Base-by-base conservation (phyloP, 441 rosid species). In the Manihot esculenta region DNA sequence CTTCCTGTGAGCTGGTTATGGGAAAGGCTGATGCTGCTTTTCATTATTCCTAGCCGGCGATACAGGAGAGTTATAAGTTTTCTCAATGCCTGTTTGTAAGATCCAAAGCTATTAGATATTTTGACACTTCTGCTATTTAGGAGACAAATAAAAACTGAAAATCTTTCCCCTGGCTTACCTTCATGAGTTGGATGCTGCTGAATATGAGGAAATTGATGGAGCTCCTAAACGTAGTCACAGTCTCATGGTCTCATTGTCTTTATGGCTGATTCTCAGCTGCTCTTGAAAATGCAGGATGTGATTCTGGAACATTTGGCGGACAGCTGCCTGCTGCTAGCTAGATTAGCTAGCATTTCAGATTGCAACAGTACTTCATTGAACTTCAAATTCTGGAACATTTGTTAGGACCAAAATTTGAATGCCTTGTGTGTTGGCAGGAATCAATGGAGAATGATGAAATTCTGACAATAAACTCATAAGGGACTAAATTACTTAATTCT, bases 181-280 rank as follows among this genome's bases (percentile, higher is more conserved):
- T 69, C 86, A 63, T 26, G 89, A 87, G 77, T 79, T 90, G 27
- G 95, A 90, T 68, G 90, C 92, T 13, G 89, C 92, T 11, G 98
- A 83, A 77, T 93, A 93, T 7, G 95, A 90, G 75, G 91, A 90
- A 79, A 78, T 84, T 64, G 83, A 74, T 30, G 89, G 89, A 33
- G 80, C 74, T 68, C 81, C 85, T 0, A 61, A 69, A 38, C 75
- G 81, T 12, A 45, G 45, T 27, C 71, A 20, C 9, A 3, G 60
- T 35, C 26, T 74, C 49, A n/a, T 7, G 20, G 30, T 26, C 69
- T 21, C 30, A 33, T 11, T 27, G 7, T 27, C 51, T 45, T 63
- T 44, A 26, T 63, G 53, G 27, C 35, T 45, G 54, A 63, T 20
- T 7, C 41, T 35, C 18, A 26, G 33, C 0, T 24, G 38, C 18